Evolutionary conservation across 78 protist genomes (phyloP).

Genomic region (Dictyostelium brefeldianum): DNA sequence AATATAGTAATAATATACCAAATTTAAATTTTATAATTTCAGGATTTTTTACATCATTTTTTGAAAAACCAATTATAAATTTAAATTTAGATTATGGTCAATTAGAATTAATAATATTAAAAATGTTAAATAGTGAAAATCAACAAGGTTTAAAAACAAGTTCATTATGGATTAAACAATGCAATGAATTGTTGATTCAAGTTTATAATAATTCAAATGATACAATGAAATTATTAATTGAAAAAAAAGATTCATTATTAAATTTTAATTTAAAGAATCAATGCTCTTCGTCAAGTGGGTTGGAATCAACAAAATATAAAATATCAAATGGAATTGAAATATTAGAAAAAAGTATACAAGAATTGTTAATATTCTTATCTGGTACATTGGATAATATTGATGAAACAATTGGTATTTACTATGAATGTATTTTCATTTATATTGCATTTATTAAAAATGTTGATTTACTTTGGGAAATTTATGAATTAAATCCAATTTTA

Average conservation of each 20-base stretch:
- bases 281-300: neutral
- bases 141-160: neutral
- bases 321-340: neutral
- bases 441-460: neutral
- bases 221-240: neutral
- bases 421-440: neutral
- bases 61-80: constrained; percentile 5
- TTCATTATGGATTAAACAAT: neutral
- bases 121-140: neutral
- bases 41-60: neutral
- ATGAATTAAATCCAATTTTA: neutral
- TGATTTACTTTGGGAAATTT: neutral
- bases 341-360: constrained; percentile 4
- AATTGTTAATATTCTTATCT: neutral
- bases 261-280: neutral
- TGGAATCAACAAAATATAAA: neutral
- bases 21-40: neutral
- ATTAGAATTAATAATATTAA: neutral
- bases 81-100: neutral
- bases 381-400: neutral
- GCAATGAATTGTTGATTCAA: neutral
- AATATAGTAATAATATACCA: constrained; percentile 4
- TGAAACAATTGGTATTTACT: neutral
- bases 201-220: neutral
- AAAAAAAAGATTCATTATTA: neutral